These are phyloP conservation scores for Trichoderma citrinoviride DNA, from an alignment of 2,329 filamentous ascomycete species.

Conservation along the genomic window DNA sequence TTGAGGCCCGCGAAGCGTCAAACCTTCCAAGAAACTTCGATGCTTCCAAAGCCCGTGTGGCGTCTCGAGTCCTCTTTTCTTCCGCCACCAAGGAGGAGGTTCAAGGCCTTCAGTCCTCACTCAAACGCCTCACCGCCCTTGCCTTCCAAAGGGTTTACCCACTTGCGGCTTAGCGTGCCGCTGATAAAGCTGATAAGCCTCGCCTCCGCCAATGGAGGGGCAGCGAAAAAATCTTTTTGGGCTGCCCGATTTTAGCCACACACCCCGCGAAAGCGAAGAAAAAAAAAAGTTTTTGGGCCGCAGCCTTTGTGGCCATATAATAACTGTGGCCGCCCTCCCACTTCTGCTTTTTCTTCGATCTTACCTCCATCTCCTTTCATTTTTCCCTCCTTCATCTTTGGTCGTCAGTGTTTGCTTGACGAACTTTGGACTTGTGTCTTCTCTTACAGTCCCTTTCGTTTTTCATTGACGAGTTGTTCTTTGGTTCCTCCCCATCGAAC, in stretches of 20 bases:
- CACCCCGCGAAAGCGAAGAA: conserved; percentile 24
- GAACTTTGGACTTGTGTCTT: conserved; percentile 37
- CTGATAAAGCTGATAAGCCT: conserved; percentile 37
- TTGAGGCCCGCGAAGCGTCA: background rate
- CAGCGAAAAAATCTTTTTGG: conserved; percentile 26
- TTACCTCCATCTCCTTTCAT: conserved; percentile 32
- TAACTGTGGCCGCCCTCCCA: conserved; percentile 36
- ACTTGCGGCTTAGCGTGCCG: conserved; percentile 24
- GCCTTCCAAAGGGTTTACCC: background rate
- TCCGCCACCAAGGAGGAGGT: background rate
- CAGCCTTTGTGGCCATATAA: conserved; percentile 3
- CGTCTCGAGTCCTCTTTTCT: conserved; percentile 6
- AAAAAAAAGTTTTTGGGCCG: conserved; percentile 31
- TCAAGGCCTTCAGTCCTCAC: background rate
- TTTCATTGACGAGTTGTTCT: conserved; percentile 32
- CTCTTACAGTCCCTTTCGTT: conserved; percentile 30
- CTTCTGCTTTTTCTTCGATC: conserved; percentile 7
- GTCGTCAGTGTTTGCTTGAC: conserved; percentile 45
- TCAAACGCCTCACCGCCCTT: conserved; percentile 30
- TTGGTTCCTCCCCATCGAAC: conserved; percentile 36
- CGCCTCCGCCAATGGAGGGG: conserved; percentile 27
- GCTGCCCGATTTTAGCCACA: conserved; percentile 22
- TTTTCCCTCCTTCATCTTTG: conserved; percentile 37
- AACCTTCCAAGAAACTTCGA: too few species aligned
- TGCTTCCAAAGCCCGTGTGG: background rate